Percentiles rank a stretch among this genome's conserved stretches.
These are phyloP conservation scores for Zasmidium cellare DNA, from an alignment of 2,329 filamentous ascomycete genomes.

Conservation along the genomic window DNA sequence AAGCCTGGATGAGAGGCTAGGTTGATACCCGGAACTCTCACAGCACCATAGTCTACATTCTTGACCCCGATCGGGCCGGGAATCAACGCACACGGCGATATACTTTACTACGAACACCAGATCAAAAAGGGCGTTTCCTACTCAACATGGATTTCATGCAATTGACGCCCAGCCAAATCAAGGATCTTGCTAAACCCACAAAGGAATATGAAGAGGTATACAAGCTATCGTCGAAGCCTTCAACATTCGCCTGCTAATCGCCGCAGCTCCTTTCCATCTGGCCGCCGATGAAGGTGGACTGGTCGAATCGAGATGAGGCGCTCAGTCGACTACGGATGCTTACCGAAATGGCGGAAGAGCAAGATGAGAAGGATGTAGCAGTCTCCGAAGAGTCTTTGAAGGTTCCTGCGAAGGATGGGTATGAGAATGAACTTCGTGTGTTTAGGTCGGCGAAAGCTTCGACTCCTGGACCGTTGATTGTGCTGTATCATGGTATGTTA, in stretches of 20 bases:
- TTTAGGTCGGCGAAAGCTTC: slow-evolving; percentile 4
- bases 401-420: slow-evolving; percentile 12
- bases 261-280: slow-evolving; percentile 16
- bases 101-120: no score
- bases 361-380: slow-evolving; percentile 16
- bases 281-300: slow-evolving; percentile 18
- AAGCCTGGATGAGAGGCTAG: no score
- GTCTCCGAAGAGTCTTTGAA: slow-evolving; percentile 10
- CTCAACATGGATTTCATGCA: slow-evolving; percentile 1
- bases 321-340: slow-evolving; percentile 14
- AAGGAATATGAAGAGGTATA: slow-evolving; percentile 4
- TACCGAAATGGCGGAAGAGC: slow-evolving; percentile 17
- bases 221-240: no score
- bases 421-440: slow-evolving; percentile 12
- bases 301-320: slow-evolving; percentile 8
- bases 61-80: no score
- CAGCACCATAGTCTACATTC: no score
- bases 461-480: slow-evolving; percentile 19
- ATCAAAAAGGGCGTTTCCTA: no score
- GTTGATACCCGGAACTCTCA: no score
- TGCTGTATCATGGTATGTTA: slow-evolving; percentile 23
- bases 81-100: no score
- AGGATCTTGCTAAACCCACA: slow-evolving; percentile 3
- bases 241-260: not conserved
- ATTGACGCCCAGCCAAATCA: slow-evolving; percentile 2